Percentiles rank a stretch among this genome's conserved stretches.
Conservation (phyloP, 2,329 filamentous ascomycete genomes). For the Trichophyton verrucosum region DNA sequence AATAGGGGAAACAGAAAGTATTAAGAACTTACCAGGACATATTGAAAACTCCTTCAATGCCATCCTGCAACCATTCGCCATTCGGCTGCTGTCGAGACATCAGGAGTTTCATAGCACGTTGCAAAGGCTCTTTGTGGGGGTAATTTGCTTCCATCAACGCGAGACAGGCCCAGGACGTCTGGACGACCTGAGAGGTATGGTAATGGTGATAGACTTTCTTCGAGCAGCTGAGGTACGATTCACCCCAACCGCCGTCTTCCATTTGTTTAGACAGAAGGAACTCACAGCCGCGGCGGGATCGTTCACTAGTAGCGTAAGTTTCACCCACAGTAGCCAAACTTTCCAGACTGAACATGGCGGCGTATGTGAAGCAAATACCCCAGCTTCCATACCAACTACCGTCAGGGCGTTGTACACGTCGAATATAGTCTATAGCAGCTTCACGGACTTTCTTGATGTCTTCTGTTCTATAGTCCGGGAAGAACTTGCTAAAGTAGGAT, state of each 20-base stretch:
- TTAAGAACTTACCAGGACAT: slow-evolving; percentile 64
- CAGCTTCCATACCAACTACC: slow-evolving; percentile 97
- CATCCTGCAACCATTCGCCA: slow-evolving; percentile 90
- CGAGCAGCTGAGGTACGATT: slow-evolving; percentile 81
- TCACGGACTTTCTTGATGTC: slow-evolving; percentile 65
- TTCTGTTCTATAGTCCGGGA: slow-evolving; percentile 62
- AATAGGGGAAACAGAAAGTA: slow-evolving; percentile 1
- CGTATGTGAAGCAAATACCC: slow-evolving; percentile 98
- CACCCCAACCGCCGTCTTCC: slow-evolving; percentile 88
- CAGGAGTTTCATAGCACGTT: slow-evolving; percentile 63
- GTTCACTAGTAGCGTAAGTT: slow-evolving; percentile 59
- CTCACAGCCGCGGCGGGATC: slow-evolving; percentile 63
- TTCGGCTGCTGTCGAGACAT: slow-evolving; percentile 76
- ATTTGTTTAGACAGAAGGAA: slow-evolving; percentile 79
- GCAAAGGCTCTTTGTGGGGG: slow-evolving; percentile 59
- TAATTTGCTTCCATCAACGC: slow-evolving; percentile 72
- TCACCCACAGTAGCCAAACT: slow-evolving; percentile 72
- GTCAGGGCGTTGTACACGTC: slow-evolving; percentile 60
- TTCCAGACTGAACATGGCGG: slow-evolving; percentile 90
- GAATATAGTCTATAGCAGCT: slow-evolving; percentile 71
- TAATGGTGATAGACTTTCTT: slow-evolving; percentile 64
- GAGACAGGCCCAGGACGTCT: slow-evolving; percentile 84
- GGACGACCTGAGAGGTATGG: slow-evolving; percentile 73
- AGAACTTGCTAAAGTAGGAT: slow-evolving; percentile 66
- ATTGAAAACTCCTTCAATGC: slow-evolving; percentile 97